phyloP scores from a whole-genome alignment of 106 monocot species.

The Dendrobium huoshanense region DNA sequence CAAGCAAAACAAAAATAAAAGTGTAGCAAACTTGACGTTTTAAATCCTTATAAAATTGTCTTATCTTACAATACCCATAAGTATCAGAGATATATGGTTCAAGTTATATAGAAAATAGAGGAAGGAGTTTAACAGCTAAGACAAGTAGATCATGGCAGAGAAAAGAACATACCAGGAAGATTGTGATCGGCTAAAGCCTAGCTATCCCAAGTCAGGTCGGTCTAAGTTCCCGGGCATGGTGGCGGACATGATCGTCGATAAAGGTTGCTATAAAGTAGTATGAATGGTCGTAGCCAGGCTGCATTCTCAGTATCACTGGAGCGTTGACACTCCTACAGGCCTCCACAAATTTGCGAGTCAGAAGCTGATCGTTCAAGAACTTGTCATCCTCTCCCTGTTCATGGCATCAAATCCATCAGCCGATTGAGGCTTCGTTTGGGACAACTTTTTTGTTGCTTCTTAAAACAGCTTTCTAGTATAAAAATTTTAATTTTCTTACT shows the following conservation, averaged over 20 bases:
- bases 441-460: too few species aligned
- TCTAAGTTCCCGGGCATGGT: constrained; percentile 41
- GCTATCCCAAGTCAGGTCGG: not conserved
- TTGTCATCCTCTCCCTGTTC: constrained; percentile 80
- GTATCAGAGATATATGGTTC: not conserved
- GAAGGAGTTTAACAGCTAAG: not conserved
- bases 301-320: constrained; percentile 57
- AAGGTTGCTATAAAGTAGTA: constrained; percentile 88
- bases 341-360: constrained; percentile 63
- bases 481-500: too few species aligned
- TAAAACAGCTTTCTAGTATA: too few species aligned
- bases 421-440: not conserved
- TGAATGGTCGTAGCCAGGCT: constrained; percentile 95
- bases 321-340: constrained; percentile 51
- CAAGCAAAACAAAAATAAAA: too few species aligned
- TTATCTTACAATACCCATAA: not conserved
- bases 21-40: too few species aligned
- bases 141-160: not conserved
- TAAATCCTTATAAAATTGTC: not conserved
- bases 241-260: constrained; percentile 77
- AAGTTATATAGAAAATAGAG: not conserved
- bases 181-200: not conserved
- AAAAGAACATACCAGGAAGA: not conserved
- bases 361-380: constrained; percentile 72
- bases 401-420: not conserved